phyloP scores from a whole-genome alignment of 257 asterid genomes.

The Penstemon barbatus region DNA sequence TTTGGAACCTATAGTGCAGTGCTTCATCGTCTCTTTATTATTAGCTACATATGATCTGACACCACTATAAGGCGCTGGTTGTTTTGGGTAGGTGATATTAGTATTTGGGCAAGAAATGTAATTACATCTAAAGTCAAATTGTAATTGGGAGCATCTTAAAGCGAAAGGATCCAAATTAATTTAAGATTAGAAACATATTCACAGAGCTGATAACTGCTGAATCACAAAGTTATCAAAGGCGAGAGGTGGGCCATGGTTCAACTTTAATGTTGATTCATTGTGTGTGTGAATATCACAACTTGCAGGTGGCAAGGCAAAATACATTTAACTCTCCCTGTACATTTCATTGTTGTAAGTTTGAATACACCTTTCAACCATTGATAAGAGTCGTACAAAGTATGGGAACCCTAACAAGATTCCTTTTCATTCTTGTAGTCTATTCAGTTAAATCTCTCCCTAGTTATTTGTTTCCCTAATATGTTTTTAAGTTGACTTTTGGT shows the following conservation, averaged over 20 bases:
- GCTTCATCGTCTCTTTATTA: no score
- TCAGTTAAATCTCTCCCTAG: not conserved
- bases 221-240: not conserved
- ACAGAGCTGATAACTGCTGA: no score
- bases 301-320: not conserved
- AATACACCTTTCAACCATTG: not conserved
- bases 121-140: no score
- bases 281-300: not conserved
- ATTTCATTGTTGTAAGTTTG: conserved; percentile 5
- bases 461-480: not conserved
- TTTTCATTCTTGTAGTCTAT: not conserved
- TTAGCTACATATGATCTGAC: no score
- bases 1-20: no score
- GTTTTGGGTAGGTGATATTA: not conserved
- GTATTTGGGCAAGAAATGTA: not conserved
- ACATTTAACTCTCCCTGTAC: not conserved
- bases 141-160: not conserved
- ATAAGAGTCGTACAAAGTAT: not conserved
- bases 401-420: conserved; percentile 1
- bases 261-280: not conserved
- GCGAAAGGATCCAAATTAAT: not conserved
- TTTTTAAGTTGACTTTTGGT: not conserved
- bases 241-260: not conserved
- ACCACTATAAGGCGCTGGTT: not conserved
- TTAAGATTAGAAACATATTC: no score